phyloP scores from a whole-genome alignment of 495 filamentous ascomycete species.

The Talaromyces proteolyticus region DNA sequence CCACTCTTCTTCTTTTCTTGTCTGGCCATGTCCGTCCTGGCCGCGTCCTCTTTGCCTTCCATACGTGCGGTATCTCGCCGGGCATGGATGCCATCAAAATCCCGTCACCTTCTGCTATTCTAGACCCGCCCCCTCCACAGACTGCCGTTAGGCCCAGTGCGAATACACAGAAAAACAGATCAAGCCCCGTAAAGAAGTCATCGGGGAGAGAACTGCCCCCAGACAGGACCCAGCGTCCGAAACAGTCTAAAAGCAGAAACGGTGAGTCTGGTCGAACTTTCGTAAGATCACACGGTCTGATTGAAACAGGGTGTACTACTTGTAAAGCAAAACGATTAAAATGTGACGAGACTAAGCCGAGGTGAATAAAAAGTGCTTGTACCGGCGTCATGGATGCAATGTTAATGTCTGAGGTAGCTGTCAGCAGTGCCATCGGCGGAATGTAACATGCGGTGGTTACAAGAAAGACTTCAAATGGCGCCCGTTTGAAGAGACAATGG shows the following conservation, averaged over 20 bases:
- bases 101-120: conserved; percentile 56
- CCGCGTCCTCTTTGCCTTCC: neutral
- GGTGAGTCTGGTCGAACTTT: conserved; percentile 35
- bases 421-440: conserved; percentile 65
- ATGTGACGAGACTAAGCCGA: conserved; percentile 75
- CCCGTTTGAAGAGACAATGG: conserved; percentile 63
- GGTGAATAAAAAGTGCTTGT: conserved; percentile 4
- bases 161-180: conserved; percentile 13
- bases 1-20: conserved; percentile 3
- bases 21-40: conserved; percentile 1
- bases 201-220: conserved; percentile 6
- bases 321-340: conserved; percentile 80
- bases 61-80: conserved; percentile 4
- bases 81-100: conserved; percentile 60
- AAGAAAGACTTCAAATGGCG: conserved; percentile 85
- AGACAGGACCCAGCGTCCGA: conserved; percentile 37
- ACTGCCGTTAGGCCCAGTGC: conserved; percentile 5
- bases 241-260: conserved; percentile 81
- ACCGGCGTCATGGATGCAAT: neutral
- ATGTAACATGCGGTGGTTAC: conserved; percentile 70
- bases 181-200: conserved; percentile 6
- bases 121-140: conserved; percentile 35
- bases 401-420: conserved; percentile 28
- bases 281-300: neutral
- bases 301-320: conserved; percentile 62